Evolutionary conservation across 108 stramenopile species (phyloP), one percentile per base, ranked within the genome.

Genomic region (Nitzschia palea): DNA sequence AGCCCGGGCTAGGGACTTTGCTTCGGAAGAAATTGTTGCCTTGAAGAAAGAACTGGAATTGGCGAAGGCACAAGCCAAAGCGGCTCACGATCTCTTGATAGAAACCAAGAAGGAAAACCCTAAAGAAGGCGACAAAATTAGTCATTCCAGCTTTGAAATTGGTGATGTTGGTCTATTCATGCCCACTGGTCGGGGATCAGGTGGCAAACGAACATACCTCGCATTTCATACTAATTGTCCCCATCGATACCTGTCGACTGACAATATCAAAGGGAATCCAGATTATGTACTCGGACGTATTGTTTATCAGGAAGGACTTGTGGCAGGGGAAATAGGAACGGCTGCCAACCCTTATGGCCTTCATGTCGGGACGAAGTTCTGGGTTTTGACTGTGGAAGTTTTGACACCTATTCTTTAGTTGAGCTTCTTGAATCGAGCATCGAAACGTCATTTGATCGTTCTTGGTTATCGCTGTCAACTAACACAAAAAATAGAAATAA

Each of bases 121-220:
- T 52, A 70, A 78, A 53, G 44, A 55, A 48, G 75, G 64, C 57
- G 88, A 93, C 68, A 93, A 89, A 62, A 93, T 93, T 55, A 88
- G 87, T 53, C 91, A 93, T 58, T 83, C 86, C 20, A 89, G 86
- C 67, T 89, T 93, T 71, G 55, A 66, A 9, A 74, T 93, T 71
- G 91, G 91, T 23, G 88, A 93, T 65, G 80, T 93, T 22, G 91
- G 82, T 40, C 76, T 93, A 26, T 93, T 93, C 35, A 93, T 93
- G 91, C 91, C 88, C 20, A 89, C 91, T 18, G 88, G 88, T 40
- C 73, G 83, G 34, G 84, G 86, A 22, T 65, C 74, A 33, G 87
- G 84, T 25, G 86, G 86, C 22, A 88, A 85, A 44, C 74, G 85
- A 18, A 86, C 83, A 22, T 93, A 89, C 56, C 76, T 93, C 37